Base-by-base conservation (phyloP, 2,329 filamentous ascomycete genomes). In the Neopestalotiopsis rosae region DNA sequence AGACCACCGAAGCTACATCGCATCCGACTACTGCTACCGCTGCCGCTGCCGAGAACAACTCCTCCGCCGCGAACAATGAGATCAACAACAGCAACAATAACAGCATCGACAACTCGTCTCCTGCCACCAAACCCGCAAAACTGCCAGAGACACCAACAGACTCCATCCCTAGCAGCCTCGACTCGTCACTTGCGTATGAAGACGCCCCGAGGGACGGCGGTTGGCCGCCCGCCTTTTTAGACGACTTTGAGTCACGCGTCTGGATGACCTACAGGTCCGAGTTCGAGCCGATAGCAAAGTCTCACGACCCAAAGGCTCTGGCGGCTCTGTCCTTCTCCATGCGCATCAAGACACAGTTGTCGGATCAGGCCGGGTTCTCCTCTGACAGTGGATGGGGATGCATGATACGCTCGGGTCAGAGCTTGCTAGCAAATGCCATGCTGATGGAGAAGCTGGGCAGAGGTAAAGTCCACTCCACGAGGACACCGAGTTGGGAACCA, bases 301-400 rank as follows among this genome's bases (percentile, higher is more conserved):
- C 93, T 4, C 86, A 88, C 67, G 92, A 95, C 73, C 90, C 92
- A 0, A 90, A 90, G 75, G 92, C 94, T 14, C 79, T 85, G 1
- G 86, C 91, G 4, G 85, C 90, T 7, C 89, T 98, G 83, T 97
- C 94, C 3, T 89, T 98, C 69, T 86, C 93, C 1, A 95, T 97
- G 81, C 91, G 94, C 65, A 85, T 98, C 73, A 92, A 94, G 76
- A 95, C 87, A 67, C 92, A 94, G 76, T 83, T 98, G 5, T 87
- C 89, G 12, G 94, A 97, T 63, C 89, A 93, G 68, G 86, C 87
- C 32, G 94, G 93, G 4, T 99, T 98, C 81, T 92, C 94, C 12
- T 95, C 94, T 1, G 96, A 99, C 79, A 95, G 94, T 10, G 96
- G 96, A 65, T 99, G 97, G 94, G 96, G 96, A 0, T 99, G 96